Evolutionary conservation across 768 basidiomycete species (phyloP).

Genomic region (Trametes cingulata): DNA sequence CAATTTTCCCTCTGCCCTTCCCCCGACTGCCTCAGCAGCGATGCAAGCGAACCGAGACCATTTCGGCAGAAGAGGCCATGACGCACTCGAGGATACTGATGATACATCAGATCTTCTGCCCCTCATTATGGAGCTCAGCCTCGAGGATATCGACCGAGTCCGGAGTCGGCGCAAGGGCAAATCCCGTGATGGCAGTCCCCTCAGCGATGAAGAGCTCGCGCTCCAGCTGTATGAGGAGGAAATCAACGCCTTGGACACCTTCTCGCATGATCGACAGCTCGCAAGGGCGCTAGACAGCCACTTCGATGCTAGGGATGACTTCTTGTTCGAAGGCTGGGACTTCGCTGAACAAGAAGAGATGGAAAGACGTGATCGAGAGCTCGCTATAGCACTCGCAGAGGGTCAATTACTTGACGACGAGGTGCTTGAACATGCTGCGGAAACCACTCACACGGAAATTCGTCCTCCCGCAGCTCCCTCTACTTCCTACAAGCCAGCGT

Average conservation of each 20-base stretch:
- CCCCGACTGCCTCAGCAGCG: neutral
- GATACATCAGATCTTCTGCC: neutral
- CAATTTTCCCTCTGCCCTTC: neutral
- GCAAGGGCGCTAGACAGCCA: constrained; percentile 28
- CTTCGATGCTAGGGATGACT: constrained; percentile 21
- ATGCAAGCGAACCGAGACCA: neutral
- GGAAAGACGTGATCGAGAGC: constrained; percentile 21
- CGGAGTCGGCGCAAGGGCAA: constrained; percentile 22
- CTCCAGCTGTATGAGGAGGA: constrained; percentile 32
- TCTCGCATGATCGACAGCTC: constrained; percentile 23
- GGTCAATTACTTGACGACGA: constrained; percentile 13
- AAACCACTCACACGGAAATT: neutral
- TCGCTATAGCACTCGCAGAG: constrained; percentile 19
- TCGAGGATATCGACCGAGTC: constrained; percentile 34
- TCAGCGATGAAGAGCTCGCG: constrained; percentile 32
- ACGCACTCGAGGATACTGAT: neutral
- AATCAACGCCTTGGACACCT: constrained; percentile 17
- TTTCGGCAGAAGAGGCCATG: neutral
- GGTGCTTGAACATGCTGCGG: neutral
- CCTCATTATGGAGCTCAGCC: neutral
- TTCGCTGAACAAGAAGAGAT: constrained; percentile 15
- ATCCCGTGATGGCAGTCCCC: neutral
- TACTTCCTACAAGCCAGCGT: no score
- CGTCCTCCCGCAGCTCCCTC: neutral
- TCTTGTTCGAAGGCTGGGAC: constrained; percentile 24